These are phyloP conservation scores for Brassica hybrid DNA, from an alignment of 441 rosid species.

Conservation along the genomic window DNA sequence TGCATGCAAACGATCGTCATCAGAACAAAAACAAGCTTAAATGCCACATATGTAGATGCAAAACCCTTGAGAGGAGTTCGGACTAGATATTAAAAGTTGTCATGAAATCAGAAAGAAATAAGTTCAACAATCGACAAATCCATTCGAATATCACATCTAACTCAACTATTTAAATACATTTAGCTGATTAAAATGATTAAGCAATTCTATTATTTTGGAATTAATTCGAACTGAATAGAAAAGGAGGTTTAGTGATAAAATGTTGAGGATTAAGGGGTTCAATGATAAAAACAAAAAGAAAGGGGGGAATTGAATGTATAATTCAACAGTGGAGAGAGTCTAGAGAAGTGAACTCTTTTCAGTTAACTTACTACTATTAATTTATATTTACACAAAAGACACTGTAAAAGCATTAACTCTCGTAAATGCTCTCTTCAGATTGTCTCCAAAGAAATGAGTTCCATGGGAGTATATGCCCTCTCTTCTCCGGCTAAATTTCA, in stretches of 20 bases:
- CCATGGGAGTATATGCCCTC: slow-evolving; percentile 24
- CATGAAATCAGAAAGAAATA: neutral
- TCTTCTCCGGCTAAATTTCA: slow-evolving; percentile 29
- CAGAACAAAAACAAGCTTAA: no score
- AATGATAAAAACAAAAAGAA: neutral
- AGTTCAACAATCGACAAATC: neutral
- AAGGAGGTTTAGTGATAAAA: neutral
- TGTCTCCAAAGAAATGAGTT: slow-evolving; percentile 16
- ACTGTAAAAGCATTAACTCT: neutral
- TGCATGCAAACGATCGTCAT: no score
- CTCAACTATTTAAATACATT: neutral
- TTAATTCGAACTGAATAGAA: neutral
- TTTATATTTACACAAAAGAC: neutral
- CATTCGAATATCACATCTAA: neutral
- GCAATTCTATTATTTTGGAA: neutral
- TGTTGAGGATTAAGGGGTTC: neutral
- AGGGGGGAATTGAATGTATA: neutral
- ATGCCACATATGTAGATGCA: no score
- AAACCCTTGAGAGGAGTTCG: no score
- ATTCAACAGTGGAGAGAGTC: neutral
- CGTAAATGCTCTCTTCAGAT: slow-evolving; percentile 1
- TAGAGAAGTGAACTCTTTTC: neutral
- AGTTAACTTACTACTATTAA: neutral
- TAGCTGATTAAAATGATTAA: neutral
- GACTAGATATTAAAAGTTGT: neutral